A percentile compares a stretch with the other conserved stretches of the same genome.
phyloP scores from a whole-genome alignment of 768 basidiomycete species.

The Porphyrellus cyaneotinctus region DNA sequence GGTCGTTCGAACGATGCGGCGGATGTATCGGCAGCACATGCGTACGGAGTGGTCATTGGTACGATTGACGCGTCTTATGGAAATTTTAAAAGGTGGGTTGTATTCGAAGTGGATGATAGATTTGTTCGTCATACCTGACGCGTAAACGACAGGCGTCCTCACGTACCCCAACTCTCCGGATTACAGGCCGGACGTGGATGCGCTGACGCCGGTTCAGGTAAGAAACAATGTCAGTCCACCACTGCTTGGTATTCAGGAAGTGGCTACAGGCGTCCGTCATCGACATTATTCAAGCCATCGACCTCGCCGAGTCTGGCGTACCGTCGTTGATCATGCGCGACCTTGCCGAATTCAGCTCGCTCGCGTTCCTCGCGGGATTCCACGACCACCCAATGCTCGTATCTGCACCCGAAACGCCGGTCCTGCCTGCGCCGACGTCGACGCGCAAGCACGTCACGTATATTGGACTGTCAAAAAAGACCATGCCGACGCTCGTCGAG shows the following conservation, averaged over 20 bases:
- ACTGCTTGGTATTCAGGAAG: conserved; percentile 1
- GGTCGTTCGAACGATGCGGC: conserved; percentile 58
- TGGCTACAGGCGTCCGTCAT: conserved; percentile 64
- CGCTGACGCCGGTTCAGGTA: conserved; percentile 77
- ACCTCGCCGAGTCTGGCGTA: conserved; percentile 55
- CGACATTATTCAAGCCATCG: conserved; percentile 63
- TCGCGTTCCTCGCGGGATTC: conserved; percentile 85
- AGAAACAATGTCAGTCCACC: conserved; percentile 2
- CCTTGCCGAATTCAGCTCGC: conserved; percentile 76
- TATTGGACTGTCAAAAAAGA: conserved; percentile 83
- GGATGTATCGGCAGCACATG: conserved; percentile 19
- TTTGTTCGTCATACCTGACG: background rate
- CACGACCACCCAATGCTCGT: conserved; percentile 39
- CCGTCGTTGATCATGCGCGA: conserved; percentile 78
- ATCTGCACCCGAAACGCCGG: conserved; percentile 10
- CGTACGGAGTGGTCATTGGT: conserved; percentile 60
- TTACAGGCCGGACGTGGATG: conserved; percentile 85
- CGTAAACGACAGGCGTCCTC: conserved; percentile 48
- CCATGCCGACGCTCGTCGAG: conserved; percentile 81
- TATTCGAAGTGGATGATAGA: background rate
- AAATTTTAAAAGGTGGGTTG: conserved; percentile 65
- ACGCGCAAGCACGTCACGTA: conserved; percentile 75
- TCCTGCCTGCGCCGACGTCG: conserved; percentile 5
- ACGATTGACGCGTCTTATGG: conserved; percentile 64
- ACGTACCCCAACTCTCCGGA: conserved; percentile 83